These are phyloP conservation scores for Elaeis oleifera DNA, from an alignment of 202 grass and related monocot genomes.

Conservation along the genomic window DNA sequence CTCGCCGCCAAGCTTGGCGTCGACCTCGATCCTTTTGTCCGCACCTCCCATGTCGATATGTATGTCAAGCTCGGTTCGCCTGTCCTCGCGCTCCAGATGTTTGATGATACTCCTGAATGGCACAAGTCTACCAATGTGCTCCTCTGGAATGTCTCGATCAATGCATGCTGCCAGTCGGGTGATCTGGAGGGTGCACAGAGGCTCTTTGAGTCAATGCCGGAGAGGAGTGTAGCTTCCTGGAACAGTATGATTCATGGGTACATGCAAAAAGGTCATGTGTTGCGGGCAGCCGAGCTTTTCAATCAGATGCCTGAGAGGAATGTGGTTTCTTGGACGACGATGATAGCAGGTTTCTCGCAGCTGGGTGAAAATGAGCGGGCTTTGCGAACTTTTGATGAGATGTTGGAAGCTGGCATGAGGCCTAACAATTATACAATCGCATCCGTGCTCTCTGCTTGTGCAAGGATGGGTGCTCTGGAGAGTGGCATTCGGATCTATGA, in stretches of 20 bases:
- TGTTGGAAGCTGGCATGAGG: constrained; percentile 1
- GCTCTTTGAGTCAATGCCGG: constrained; percentile 11
- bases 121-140: constrained; percentile 5
- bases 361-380: constrained; percentile 1
- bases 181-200: not conserved
- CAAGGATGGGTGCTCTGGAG: constrained; percentile 21
- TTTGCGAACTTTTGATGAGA: constrained; percentile 6
- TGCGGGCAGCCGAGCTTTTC: not conserved
- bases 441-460: constrained; percentile 9
- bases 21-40: constrained; percentile 18
- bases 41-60: constrained; percentile 14
- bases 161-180: not conserved
- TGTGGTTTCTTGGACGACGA: constrained; percentile 18
- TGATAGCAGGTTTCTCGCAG: constrained; percentile 5
- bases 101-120: constrained; percentile 16
- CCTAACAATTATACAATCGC: constrained; percentile 12
- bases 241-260: constrained; percentile 13
- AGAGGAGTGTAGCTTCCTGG: constrained; percentile 14
- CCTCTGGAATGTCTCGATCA: constrained; percentile 17
- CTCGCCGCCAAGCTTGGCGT: constrained; percentile 4
- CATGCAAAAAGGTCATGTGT: not conserved
- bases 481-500: constrained; percentile 13
- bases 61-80: constrained; percentile 13
- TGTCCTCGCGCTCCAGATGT: constrained; percentile 4
- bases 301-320: constrained; percentile 9